A percentile compares a stretch with the other conserved stretches of the same genome.
Evolutionary conservation across 2,329 filamentous ascomycete species (phyloP).

Genomic region (Ophidiomyces ophidiicola): DNA sequence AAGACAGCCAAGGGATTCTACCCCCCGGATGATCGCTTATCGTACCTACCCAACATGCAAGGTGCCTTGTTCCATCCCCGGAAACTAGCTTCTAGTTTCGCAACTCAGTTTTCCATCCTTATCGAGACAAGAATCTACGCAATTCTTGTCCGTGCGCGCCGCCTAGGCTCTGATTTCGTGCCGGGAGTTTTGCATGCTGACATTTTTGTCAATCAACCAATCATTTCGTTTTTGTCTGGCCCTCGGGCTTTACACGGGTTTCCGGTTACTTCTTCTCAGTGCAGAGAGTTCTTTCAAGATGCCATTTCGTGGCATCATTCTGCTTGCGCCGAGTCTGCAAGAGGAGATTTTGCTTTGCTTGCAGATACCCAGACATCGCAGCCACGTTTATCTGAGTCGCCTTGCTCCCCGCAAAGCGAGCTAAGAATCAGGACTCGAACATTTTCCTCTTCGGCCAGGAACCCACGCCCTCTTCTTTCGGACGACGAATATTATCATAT

Average conservation of each 20-base stretch:
- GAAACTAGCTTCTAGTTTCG: slow-evolving; percentile 11
- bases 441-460: neutral
- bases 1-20: neutral
- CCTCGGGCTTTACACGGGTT: neutral
- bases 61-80: neutral
- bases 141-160: slow-evolving; percentile 4
- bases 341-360: neutral
- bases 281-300: neutral
- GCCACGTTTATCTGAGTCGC: neutral
- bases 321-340: neutral
- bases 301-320: neutral
- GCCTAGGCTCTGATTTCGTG: neutral
- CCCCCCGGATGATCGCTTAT: neutral
- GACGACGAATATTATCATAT: slow-evolving; percentile 10
- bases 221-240: slow-evolving; percentile 6
- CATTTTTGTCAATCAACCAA: slow-evolving; percentile 4
- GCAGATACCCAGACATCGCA: neutral
- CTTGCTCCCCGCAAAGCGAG: neutral
- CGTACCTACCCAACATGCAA: slow-evolving; percentile 2
- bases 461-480: slow-evolving; percentile 7
- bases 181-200: slow-evolving; percentile 2
- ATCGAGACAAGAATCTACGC: slow-evolving; percentile 5
- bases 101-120: neutral
- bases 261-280: neutral
- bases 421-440: neutral